phyloP scores from a whole-genome alignment of 148 eudicot species.

The Beta vulgaris region DNA sequence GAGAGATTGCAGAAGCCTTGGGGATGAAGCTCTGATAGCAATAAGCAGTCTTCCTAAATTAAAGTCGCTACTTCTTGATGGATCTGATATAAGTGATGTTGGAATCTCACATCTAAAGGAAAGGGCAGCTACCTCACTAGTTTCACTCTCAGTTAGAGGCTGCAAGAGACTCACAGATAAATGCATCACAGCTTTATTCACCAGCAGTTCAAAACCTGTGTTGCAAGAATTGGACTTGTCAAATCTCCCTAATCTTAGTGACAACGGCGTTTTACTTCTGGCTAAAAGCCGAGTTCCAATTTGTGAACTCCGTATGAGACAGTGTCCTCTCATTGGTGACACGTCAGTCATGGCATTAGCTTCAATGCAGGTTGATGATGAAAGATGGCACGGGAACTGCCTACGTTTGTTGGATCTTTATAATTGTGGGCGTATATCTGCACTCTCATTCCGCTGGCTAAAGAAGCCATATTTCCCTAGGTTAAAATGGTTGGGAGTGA shows the following conservation, averaged over 20 bases:
- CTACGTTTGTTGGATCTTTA: conserved; percentile 77
- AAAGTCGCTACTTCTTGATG: conserved; percentile 66
- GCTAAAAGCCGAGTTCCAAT: conserved; percentile 68
- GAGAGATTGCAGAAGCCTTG: conserved; percentile 85
- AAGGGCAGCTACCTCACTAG: conserved; percentile 46
- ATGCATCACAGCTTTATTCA: conserved; percentile 64
- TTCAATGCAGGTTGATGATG: conserved; percentile 78
- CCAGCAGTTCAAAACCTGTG: conserved; percentile 44
- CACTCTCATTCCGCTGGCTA: conserved; percentile 76
- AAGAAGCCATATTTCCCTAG: conserved; percentile 93
- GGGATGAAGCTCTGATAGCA: conserved; percentile 76
- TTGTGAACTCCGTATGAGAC: conserved; percentile 79
- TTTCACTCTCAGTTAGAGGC: conserved; percentile 72
- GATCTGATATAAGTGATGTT: conserved; percentile 71
- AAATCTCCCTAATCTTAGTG: conserved; percentile 77
- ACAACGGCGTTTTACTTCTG: conserved; percentile 66
- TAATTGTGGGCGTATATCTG: conserved; percentile 84
- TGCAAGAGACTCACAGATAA: conserved; percentile 92
- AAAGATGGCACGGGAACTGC: conserved; percentile 69
- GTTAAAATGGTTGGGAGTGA: conserved; percentile 85
- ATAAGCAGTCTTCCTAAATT: conserved; percentile 56
- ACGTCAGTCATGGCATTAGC: conserved; percentile 89
- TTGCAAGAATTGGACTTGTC: conserved; percentile 84
- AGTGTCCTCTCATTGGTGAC: conserved; percentile 84
- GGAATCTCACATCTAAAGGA: conserved; percentile 64